Conservation (phyloP, 2,329 filamentous ascomycete genomes). For the Chrysoporthe austroafricana region DNA sequence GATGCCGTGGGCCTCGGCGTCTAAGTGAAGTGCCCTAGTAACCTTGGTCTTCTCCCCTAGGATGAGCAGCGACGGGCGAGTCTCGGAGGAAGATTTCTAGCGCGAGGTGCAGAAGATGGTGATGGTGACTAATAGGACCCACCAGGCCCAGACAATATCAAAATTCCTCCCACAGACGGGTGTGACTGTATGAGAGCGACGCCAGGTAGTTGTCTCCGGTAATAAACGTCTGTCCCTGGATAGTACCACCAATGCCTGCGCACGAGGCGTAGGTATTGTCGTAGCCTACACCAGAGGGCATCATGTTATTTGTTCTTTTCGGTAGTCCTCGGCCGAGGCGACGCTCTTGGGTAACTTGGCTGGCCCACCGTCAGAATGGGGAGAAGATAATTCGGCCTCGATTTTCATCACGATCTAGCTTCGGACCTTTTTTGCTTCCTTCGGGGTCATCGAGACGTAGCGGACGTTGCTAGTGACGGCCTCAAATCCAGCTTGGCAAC, state of each 20-base stretch:
- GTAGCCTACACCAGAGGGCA: conserved; percentile 16
- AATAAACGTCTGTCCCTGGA: conserved; percentile 8
- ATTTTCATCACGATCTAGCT: conserved; percentile 55
- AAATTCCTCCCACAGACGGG: conserved; percentile 62
- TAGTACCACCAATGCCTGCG: conserved; percentile 5
- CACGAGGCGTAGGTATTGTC: conserved; percentile 9
- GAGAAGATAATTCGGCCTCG: conserved; percentile 56
- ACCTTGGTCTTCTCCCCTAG: conserved; percentile 54
- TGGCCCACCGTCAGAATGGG: conserved; percentile 65
- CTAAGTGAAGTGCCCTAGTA: neutral
- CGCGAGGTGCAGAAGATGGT: conserved; percentile 37
- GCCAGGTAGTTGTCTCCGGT: conserved; percentile 11
- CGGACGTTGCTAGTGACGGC: conserved; percentile 61
- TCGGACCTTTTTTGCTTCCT: conserved; percentile 41
- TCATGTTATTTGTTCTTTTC: conserved; percentile 37
- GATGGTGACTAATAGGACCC: conserved; percentile 61
- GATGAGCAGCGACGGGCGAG: conserved; percentile 47
- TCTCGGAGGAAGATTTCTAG: conserved; percentile 12
- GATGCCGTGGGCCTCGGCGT: conserved; percentile 17
- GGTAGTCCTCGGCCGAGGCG: conserved; percentile 39
- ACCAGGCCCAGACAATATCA: conserved; percentile 66
- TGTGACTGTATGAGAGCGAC: conserved; percentile 13
- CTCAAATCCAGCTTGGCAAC: conserved; percentile 63
- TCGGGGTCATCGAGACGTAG: conserved; percentile 55
- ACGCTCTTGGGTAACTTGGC: conserved; percentile 49